Evolutionary conservation across 208 protist species (phyloP).

Genomic region (Trypanosoma cruzi): DNA sequence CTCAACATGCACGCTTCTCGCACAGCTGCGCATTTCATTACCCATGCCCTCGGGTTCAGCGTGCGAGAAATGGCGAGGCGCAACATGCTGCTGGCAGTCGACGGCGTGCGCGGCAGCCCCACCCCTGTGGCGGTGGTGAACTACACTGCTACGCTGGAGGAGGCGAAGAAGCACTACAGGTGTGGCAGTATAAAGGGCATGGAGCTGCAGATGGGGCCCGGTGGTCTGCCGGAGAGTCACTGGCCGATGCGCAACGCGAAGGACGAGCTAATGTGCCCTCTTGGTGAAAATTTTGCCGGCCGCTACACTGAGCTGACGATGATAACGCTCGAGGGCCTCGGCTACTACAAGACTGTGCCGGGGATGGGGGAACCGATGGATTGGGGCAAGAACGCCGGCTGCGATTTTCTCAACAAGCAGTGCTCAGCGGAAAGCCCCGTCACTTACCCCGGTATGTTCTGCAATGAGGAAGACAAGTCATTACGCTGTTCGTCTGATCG

Average conservation of each 20-base stretch:
- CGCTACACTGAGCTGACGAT: no score
- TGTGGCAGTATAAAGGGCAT: slow-evolving; percentile 14
- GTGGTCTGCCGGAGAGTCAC: slow-evolving; percentile 28
- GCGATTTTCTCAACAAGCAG: no score
- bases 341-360: no score
- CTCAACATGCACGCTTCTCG: no score
- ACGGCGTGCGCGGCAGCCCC: slow-evolving; percentile 5
- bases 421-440: no score
- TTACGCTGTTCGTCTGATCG: no score
- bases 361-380: no score
- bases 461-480: no score
- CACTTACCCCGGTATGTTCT: no score
- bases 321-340: no score
- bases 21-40: neutral
- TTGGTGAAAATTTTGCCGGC: slow-evolving; percentile 7
- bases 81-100: slow-evolving; percentile 3
- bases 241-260: slow-evolving; percentile 31
- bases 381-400: no score
- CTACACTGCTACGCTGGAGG: slow-evolving; percentile 1
- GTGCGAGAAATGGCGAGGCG: neutral
- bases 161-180: slow-evolving; percentile 20
- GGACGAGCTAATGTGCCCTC: slow-evolving; percentile 29
- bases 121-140: no score
- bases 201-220: slow-evolving; percentile 32
- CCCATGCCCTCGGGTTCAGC: neutral